A percentile compares a stretch with the other conserved stretches of the same genome.
These are phyloP conservation scores for Larix kaempferi DNA, from an alignment of 75 land plant genomes.

Conservation along the genomic window DNA sequence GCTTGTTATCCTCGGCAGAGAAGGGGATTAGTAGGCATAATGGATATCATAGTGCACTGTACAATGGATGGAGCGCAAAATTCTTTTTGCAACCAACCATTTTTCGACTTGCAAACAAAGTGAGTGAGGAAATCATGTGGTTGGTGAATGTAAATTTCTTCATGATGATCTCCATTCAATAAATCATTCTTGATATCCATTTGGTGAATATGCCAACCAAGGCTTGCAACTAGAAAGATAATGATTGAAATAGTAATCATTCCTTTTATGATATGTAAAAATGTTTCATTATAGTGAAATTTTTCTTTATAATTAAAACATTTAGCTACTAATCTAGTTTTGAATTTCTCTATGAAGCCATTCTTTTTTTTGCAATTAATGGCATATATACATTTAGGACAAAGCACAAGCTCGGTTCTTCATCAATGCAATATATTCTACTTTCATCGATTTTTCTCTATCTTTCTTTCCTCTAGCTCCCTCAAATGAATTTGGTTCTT, in stretches of 20 bases:
- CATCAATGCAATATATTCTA: no score
- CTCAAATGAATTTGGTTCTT: background rate
- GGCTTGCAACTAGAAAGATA: constrained; percentile 7
- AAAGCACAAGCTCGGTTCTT: background rate
- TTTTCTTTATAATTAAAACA: background rate
- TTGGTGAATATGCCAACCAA: constrained; percentile 7
- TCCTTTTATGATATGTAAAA: constrained; percentile 9
- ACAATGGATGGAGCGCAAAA: no score
- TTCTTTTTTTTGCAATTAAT: background rate
- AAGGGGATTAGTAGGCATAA: no score
- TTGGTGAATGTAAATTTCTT: constrained; percentile 10
- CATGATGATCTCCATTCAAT: constrained; percentile 4
- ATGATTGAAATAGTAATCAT: constrained; percentile 9
- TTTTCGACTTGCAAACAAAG: no score
- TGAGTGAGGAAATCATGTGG: background rate
- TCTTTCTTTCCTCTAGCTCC: no score
- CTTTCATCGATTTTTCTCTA: no score
- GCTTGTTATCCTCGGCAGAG: no score
- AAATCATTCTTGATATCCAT: constrained; percentile 1
- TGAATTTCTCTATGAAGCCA: background rate
- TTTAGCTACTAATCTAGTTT: constrained; percentile 11
- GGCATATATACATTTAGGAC: background rate
- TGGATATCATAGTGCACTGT: no score
- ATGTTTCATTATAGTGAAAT: constrained; percentile 10
- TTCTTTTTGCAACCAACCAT: no score